Evolutionary conservation across 2,329 filamentous ascomycete species (phyloP).

Genomic region (Helicocarpus griseus): DNA sequence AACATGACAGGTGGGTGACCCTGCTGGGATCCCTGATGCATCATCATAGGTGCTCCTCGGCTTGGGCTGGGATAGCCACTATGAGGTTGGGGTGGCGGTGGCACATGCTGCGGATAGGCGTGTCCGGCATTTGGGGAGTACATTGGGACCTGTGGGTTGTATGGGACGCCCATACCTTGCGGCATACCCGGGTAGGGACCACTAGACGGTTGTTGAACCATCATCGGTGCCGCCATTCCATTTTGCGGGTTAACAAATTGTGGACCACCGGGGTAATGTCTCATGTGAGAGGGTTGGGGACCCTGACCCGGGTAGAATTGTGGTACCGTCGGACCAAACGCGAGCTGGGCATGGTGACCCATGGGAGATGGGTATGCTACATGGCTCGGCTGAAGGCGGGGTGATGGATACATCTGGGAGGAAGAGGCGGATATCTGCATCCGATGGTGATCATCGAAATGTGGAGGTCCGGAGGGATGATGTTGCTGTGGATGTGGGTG

Average conservation of each 20-base stretch:
- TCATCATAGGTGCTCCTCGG: conserved; percentile 83
- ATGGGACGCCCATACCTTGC: conserved; percentile 58
- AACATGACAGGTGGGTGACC: conserved; percentile 65
- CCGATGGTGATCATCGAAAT: conserved; percentile 69
- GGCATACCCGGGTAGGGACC: conserved; percentile 62
- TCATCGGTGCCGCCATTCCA: conserved; percentile 68
- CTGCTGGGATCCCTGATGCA: conserved; percentile 86
- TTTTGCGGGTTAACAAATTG: conserved; percentile 65
- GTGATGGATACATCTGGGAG: conserved; percentile 75
- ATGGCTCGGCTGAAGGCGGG: conserved; percentile 59
- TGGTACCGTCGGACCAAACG: conserved; percentile 63
- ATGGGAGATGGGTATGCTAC: conserved; percentile 61
- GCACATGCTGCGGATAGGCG: conserved; percentile 49
- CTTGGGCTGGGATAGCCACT: conserved; percentile 84
- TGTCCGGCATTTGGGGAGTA: conserved; percentile 68
- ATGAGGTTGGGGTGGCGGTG: conserved; percentile 43
- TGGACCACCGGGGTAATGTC: conserved; percentile 60
- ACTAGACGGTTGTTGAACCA: conserved; percentile 64
- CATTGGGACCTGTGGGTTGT: conserved; percentile 67
- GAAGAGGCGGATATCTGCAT: conserved; percentile 80
- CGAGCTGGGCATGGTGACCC: conserved; percentile 59
- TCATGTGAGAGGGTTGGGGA: conserved; percentile 60
- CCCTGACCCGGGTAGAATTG: conserved; percentile 60
- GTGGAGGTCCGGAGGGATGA: conserved; percentile 57
- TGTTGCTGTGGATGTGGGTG: conserved; percentile 68